Conservation (phyloP, 768 basidiomycete genomes). For the Pleurotus cornucopiae region DNA sequence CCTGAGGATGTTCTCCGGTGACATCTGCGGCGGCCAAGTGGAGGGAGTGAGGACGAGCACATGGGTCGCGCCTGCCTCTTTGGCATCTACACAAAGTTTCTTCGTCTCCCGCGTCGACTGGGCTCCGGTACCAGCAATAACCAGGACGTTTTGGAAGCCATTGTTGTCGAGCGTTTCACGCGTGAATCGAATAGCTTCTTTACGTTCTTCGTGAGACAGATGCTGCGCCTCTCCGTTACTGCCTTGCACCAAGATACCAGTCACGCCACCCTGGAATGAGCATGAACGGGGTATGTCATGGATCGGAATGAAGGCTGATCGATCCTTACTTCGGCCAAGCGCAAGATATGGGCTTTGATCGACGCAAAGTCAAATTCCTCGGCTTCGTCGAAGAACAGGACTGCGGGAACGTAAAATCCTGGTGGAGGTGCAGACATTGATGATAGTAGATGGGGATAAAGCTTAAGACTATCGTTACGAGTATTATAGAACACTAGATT, state of each 20-base stretch:
- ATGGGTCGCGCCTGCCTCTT: constrained; percentile 78
- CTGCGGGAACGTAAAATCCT: constrained; percentile 76
- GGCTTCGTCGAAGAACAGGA: constrained; percentile 66
- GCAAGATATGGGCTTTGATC: constrained; percentile 65
- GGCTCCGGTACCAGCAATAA: constrained; percentile 84
- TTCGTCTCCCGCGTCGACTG: constrained; percentile 75
- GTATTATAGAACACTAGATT: too few species aligned
- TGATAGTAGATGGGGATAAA: background rate
- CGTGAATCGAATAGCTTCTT: constrained; percentile 56
- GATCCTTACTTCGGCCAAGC: constrained; percentile 59
- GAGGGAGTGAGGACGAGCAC: constrained; percentile 74
- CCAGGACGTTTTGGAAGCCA: constrained; percentile 60
- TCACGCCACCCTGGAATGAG: constrained; percentile 58
- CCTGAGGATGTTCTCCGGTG: constrained; percentile 51
- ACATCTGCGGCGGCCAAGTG: constrained; percentile 67
- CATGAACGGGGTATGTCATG: constrained; percentile 12
- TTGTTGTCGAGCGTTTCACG: constrained; percentile 69
- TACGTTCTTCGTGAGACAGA: constrained; percentile 69
- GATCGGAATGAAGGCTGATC: constrained; percentile 13
- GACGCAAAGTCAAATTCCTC: constrained; percentile 68
- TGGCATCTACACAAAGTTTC: constrained; percentile 65
- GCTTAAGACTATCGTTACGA: constrained; percentile 8
- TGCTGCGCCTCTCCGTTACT: constrained; percentile 78
- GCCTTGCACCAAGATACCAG: constrained; percentile 70
- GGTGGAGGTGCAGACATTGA: constrained; percentile 43